Evolutionary conservation across 805 yeast genomes (phyloP).

Genomic region (Suhomyces faveliae): DNA sequence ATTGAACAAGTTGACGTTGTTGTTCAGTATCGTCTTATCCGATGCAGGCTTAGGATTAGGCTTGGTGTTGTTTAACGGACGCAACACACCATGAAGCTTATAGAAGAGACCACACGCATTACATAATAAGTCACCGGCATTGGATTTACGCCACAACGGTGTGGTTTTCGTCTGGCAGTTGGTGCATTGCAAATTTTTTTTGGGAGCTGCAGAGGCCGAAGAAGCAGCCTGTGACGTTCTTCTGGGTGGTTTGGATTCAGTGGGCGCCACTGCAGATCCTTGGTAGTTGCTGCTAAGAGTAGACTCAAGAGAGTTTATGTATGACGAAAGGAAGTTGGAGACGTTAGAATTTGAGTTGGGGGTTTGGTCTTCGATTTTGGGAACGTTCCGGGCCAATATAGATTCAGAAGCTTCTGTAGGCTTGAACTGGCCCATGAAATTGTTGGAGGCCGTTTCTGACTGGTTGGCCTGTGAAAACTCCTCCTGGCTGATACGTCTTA

Average conservation of each 20-base stretch:
- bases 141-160: slow-evolving; percentile 45
- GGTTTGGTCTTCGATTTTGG: slow-evolving; percentile 5
- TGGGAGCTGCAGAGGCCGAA: slow-evolving; percentile 6
- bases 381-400: background rate
- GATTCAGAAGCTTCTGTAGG: background rate
- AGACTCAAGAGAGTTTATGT: slow-evolving; percentile 39
- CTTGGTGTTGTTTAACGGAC: slow-evolving; percentile 33
- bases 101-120: slow-evolving; percentile 48
- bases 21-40: slow-evolving; percentile 23
- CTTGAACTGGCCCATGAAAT: background rate
- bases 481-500: slow-evolving; percentile 40
- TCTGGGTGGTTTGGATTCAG: slow-evolving; percentile 5
- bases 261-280: background rate
- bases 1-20: slow-evolving; percentile 25
- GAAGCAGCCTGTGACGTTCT: slow-evolving; percentile 4
- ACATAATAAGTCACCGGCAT: slow-evolving; percentile 42
- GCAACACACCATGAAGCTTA: slow-evolving; percentile 44
- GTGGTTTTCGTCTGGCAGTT: slow-evolving; percentile 46
- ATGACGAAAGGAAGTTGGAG: slow-evolving; percentile 33
- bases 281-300: slow-evolving; percentile 30
- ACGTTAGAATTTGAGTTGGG: slow-evolving; percentile 1
- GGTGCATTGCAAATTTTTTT: slow-evolving; percentile 34
- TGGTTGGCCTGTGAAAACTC: slow-evolving; percentile 21
- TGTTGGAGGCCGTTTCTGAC: background rate
- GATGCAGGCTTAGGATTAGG: slow-evolving; percentile 6